Evolutionary conservation across 2,329 filamentous ascomycete species (phyloP).

Genomic region (Cladosporium oxysporum): DNA sequence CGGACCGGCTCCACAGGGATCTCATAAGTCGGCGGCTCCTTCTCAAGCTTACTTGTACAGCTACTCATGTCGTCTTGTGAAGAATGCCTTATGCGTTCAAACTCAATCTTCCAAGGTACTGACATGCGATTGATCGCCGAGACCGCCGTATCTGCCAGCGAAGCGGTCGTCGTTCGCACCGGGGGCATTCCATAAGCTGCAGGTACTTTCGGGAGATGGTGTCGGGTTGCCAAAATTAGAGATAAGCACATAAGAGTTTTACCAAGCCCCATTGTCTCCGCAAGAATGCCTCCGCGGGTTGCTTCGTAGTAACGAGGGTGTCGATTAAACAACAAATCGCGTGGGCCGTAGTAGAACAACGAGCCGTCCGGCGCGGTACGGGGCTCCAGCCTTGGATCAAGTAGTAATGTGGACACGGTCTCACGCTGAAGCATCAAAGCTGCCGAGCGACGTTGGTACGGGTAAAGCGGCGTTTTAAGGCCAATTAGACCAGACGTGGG

Average conservation of each 20-base stretch:
- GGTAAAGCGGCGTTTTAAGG: constrained; percentile 66
- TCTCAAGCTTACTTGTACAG: constrained; percentile 57
- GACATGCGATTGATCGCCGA: constrained; percentile 65
- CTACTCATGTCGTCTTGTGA: constrained; percentile 53
- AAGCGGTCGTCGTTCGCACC: constrained; percentile 55
- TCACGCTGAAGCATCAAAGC: constrained; percentile 85
- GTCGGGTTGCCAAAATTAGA: constrained; percentile 70
- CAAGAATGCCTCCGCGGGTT: constrained; percentile 73
- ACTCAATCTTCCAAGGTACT: constrained; percentile 69
- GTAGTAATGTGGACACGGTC: constrained; percentile 59
- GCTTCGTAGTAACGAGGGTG: constrained; percentile 74
- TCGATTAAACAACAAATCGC: constrained; percentile 61
- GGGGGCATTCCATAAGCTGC: constrained; percentile 55
- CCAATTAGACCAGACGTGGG: constrained; percentile 50
- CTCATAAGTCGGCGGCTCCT: constrained; percentile 40
- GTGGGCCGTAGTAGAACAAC: constrained; percentile 70
- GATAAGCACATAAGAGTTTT: constrained; percentile 85
- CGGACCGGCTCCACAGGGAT: constrained; percentile 43
- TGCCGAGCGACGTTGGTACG: constrained; percentile 77
- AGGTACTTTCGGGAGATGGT: constrained; percentile 67
- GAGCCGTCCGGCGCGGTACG: constrained; percentile 62
- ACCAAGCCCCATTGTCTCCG: constrained; percentile 77
- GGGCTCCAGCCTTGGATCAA: constrained; percentile 72
- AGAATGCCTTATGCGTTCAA: constrained; percentile 53
- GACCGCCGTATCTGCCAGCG: constrained; percentile 75